A percentile compares a stretch with the other conserved stretches of the same genome.
Conservation (phyloP, 2,329 filamentous ascomycete species). For the Sphaerulina vaccinii region DNA sequence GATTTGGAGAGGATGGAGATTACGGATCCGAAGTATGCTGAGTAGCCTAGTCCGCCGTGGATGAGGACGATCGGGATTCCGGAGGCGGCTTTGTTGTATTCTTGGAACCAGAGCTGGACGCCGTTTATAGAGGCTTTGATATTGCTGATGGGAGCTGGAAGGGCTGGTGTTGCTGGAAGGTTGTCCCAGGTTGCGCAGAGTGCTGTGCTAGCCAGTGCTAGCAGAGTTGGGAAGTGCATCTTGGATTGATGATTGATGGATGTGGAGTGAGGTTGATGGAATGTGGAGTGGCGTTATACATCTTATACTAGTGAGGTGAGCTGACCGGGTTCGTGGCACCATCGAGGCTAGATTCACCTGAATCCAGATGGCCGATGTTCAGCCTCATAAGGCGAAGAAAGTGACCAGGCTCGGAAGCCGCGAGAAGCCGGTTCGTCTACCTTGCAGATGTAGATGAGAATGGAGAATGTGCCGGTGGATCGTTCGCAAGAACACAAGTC, state of each 20-base stretch:
- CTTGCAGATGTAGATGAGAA: not conserved
- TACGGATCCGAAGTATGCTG: constrained; percentile 44
- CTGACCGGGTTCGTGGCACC: not conserved
- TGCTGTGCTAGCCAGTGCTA: constrained; percentile 4
- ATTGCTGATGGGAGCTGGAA: constrained; percentile 41
- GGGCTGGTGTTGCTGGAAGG: constrained; percentile 41
- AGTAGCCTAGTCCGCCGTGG: constrained; percentile 46
- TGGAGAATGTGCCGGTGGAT: too few species aligned
- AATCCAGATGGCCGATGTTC: not conserved
- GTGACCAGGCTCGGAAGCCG: not conserved
- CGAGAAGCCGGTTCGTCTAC: not conserved
- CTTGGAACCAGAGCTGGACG: constrained; percentile 45
- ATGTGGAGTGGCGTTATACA: too few species aligned
- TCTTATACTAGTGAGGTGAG: not conserved
- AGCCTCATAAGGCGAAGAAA: not conserved
- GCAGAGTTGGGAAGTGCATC: constrained; percentile 11
- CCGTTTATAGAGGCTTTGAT: constrained; percentile 39
- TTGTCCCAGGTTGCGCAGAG: constrained; percentile 25
- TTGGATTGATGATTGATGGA: not conserved
- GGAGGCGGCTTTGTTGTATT: constrained; percentile 40
- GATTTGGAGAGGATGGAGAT: constrained; percentile 39
- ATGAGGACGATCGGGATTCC: constrained; percentile 42
- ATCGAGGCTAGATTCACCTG: too few species aligned
- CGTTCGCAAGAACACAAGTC: too few species aligned
- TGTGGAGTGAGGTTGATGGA: not conserved